Evolutionary conservation across 208 protist genomes (phyloP).

Genomic region (Crithidia fasciculata): DNA sequence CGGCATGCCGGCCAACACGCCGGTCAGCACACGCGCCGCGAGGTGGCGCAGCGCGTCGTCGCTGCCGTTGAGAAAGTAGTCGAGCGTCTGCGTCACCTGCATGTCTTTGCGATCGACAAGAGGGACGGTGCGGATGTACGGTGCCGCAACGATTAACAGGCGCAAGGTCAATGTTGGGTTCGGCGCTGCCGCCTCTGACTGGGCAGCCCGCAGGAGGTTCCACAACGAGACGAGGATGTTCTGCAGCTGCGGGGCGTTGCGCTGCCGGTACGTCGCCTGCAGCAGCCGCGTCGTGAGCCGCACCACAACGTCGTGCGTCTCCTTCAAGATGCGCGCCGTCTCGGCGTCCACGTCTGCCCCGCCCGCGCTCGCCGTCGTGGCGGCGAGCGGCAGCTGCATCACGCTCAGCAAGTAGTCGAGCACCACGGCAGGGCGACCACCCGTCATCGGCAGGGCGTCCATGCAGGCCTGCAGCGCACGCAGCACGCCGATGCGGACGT

Average conservation of each 20-base stretch:
- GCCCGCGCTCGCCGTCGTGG: slow-evolving; percentile 1
- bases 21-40: slow-evolving; percentile 53
- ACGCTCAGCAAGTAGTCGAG: slow-evolving; percentile 38
- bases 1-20: slow-evolving; percentile 55
- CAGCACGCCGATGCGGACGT: slow-evolving; percentile 53
- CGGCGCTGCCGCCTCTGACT: slow-evolving; percentile 6
- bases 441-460: slow-evolving; percentile 57
- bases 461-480: slow-evolving; percentile 58
- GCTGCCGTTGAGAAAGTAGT: slow-evolving; percentile 36
- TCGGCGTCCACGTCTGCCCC: slow-evolving; percentile 7
- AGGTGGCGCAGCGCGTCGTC: slow-evolving; percentile 43
- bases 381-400: slow-evolving; percentile 24
- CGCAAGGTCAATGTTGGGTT: slow-evolving; percentile 32
- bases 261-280: slow-evolving; percentile 46
- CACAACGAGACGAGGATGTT: slow-evolving; percentile 41
- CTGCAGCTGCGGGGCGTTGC: slow-evolving; percentile 73
- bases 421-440: slow-evolving; percentile 52
- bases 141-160: slow-evolving; percentile 55
- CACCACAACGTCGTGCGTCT: slow-evolving; percentile 40
- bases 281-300: slow-evolving; percentile 45
- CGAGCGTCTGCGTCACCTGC: slow-evolving; percentile 38
- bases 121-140: slow-evolving; percentile 74
- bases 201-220: slow-evolving; percentile 23
- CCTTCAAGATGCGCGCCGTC: slow-evolving; percentile 18
- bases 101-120: slow-evolving; percentile 56